phyloP scores from a whole-genome alignment of 23 red algal species.

The Gracilaria caudata region DNA sequence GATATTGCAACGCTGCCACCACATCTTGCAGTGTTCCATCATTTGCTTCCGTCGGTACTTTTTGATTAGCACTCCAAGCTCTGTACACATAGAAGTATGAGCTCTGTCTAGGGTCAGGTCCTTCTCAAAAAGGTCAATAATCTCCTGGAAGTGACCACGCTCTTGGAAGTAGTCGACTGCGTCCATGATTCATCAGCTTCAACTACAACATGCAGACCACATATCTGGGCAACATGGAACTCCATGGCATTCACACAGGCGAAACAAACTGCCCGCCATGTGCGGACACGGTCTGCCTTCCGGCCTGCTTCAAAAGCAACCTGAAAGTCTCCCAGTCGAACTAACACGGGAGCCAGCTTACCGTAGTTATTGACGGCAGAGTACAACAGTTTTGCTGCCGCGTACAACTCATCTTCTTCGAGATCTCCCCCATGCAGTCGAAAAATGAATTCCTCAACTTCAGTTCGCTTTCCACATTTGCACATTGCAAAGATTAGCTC shows the following conservation, averaged over 20 bases:
- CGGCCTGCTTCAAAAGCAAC: slow-evolving; percentile 91
- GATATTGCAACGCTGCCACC: slow-evolving; percentile 92
- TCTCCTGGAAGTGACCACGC: slow-evolving; percentile 89
- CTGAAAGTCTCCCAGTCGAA: slow-evolving; percentile 86
- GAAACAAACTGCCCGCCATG: slow-evolving; percentile 93
- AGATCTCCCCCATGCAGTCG: slow-evolving; percentile 92
- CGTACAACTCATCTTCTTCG: slow-evolving; percentile 87
- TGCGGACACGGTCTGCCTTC: slow-evolving; percentile 92
- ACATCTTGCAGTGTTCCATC: slow-evolving; percentile 97
- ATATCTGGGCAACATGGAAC: slow-evolving; percentile 94
- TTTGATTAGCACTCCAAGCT: slow-evolving; percentile 87
- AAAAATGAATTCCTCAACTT: slow-evolving; percentile 95
- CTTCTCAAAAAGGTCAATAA: slow-evolving; percentile 91
- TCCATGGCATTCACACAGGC: slow-evolving; percentile 95
- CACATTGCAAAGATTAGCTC: slow-evolving; percentile 94
- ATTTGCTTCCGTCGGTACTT: slow-evolving; percentile 87
- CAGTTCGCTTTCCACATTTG: slow-evolving; percentile 81
- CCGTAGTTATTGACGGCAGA: slow-evolving; percentile 90
- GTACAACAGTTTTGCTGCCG: slow-evolving; percentile 90
- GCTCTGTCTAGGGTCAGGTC: slow-evolving; percentile 90
- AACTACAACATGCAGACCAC: slow-evolving; percentile 89
- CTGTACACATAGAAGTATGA: slow-evolving; percentile 93
- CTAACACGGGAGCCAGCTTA: slow-evolving; percentile 85
- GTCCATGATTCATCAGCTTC: slow-evolving; percentile 97
- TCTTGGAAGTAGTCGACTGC: slow-evolving; percentile 89